Conservation (phyloP, 1,139 yeast species). For the Hanseniaspora uvarum region DNA sequence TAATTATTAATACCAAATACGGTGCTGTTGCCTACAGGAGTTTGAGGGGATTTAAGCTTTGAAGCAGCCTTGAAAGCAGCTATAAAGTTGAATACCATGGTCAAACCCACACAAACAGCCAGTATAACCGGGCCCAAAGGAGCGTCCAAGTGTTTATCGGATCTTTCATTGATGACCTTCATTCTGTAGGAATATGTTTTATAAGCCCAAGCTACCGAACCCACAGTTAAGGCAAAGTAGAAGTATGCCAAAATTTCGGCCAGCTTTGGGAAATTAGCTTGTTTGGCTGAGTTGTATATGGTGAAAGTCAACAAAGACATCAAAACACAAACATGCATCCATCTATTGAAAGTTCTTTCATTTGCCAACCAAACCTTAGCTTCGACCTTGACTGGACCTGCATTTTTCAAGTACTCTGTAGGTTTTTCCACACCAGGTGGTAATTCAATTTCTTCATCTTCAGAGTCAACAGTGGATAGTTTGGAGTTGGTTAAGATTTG, state of each 20-base stretch:
- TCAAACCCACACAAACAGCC: conserved; percentile 56
- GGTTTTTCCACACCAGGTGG: conserved; percentile 90
- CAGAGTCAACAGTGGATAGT: conserved; percentile 59
- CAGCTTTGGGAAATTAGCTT: conserved; percentile 46
- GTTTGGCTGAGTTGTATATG: conserved; percentile 63
- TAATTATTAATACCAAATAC: background rate
- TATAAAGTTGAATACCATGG: conserved; percentile 61
- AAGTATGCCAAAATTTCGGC: conserved; percentile 63
- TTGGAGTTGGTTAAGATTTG: conserved; percentile 31
- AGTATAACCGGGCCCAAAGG: conserved; percentile 78
- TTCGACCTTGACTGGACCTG: conserved; percentile 87
- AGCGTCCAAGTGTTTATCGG: conserved; percentile 80
- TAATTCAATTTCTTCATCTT: conserved; percentile 73
- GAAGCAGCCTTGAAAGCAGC: conserved; percentile 50
- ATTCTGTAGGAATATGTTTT: conserved; percentile 62
- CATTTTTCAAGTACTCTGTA: conserved; percentile 63
- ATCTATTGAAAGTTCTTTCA: conserved; percentile 90
- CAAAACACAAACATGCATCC: conserved; percentile 87
- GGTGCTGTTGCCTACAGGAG: conserved; percentile 18
- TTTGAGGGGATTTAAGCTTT: conserved; percentile 17
- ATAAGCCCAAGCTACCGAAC: conserved; percentile 86
- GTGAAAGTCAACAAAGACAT: conserved; percentile 81
- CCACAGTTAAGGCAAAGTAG: conserved; percentile 69
- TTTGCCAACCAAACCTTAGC: conserved; percentile 98
- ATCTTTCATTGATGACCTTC: conserved; percentile 63